Evolutionary conservation across 1,139 yeast species (phyloP), one percentile per base, ranked within the genome.

Genomic region (Maudiozyma humilis): DNA sequence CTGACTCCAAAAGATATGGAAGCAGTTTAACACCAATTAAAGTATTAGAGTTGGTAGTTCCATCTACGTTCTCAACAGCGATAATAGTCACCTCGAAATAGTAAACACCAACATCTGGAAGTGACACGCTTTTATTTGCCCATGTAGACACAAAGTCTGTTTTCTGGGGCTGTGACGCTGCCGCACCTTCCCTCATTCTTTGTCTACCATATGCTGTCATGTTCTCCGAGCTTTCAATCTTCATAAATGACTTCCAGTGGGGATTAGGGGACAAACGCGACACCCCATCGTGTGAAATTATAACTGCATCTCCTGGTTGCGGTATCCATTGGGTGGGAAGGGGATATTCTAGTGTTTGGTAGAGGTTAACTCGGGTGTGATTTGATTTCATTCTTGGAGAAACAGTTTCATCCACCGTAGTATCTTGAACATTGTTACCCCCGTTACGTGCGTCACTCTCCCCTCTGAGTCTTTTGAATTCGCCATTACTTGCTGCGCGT

Each of bases 71-170:
- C 8, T 64, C 54, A 1, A 59, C 63, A 15, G 56, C 47, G 7
- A 54, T 42, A 2, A 79, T 59, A 40, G 68, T 66, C 4, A 78
- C 64, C 55, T 80, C 87, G 55, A 59, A 80, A 55, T 80, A 80
- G 56, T 72, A 80, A 1, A 79, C 61, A 0, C 82, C 81, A 38
- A 60, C 42, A 17, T 72, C 66, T 15, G 64, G 59, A 3, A 64
- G 53, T 1, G 75, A 71, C 7, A 78, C 61, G 2, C 67, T 55
- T 40, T 64, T 55, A 49, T 76, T 66, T 0, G 79, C 64, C 54
- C 69, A 68, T 1, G 75, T 65, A 2, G 67, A 59, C 27, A 63
- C 62, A 48, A 56, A 57, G n/a, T 66, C 67, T 37, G 56, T 56
- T 39, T 56, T 60, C n/a, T 27, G 39, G 3, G n/a, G 38, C 30